Conservation (phyloP, 1,284 basidiomycete species). For the Clitocybe nebularis region DNA sequence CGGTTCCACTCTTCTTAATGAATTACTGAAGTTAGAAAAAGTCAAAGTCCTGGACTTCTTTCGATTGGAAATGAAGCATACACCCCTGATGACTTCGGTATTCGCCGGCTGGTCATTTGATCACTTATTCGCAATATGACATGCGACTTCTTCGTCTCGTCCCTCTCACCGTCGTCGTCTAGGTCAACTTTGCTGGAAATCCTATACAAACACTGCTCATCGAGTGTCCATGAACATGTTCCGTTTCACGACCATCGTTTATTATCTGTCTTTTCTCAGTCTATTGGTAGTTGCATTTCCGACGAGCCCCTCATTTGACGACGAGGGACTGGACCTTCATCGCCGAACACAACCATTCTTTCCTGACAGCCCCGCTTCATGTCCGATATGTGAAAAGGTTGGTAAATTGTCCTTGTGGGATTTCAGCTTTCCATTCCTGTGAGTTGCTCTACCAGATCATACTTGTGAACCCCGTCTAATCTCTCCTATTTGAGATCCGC, state of each 20-base stretch:
- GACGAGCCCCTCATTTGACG: conserved; percentile 4
- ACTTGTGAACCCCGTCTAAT: not conserved
- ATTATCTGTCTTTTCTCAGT: conserved; percentile 7
- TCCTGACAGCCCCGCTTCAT: conserved; percentile 47
- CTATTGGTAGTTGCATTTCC: conserved; percentile 9
- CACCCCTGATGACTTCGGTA: too few species aligned
- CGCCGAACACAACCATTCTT: conserved; percentile 40
- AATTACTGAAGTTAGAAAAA: too few species aligned
- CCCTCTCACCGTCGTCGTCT: not conserved
- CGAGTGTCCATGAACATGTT: conserved; percentile 3
- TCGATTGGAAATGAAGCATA: too few species aligned
- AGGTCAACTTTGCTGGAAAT: not conserved
- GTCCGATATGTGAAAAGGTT: conserved; percentile 47
- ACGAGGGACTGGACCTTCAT: conserved; percentile 13
- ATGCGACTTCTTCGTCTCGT: not conserved
- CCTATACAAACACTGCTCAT: not conserved
- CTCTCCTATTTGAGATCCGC: not conserved
- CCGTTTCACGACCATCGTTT: conserved; percentile 5
- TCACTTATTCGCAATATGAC: not conserved
- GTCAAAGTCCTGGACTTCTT: too few species aligned
- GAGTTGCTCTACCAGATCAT: not conserved
- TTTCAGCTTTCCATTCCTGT: not conserved
- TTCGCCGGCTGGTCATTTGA: not conserved
- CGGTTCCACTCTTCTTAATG: too few species aligned
- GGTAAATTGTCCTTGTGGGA: conserved; percentile 9